Evolutionary conservation across 1,284 basidiomycete species (phyloP), one percentile per base, ranked within the genome.

Genomic region (Hymenochaete sp.): DNA sequence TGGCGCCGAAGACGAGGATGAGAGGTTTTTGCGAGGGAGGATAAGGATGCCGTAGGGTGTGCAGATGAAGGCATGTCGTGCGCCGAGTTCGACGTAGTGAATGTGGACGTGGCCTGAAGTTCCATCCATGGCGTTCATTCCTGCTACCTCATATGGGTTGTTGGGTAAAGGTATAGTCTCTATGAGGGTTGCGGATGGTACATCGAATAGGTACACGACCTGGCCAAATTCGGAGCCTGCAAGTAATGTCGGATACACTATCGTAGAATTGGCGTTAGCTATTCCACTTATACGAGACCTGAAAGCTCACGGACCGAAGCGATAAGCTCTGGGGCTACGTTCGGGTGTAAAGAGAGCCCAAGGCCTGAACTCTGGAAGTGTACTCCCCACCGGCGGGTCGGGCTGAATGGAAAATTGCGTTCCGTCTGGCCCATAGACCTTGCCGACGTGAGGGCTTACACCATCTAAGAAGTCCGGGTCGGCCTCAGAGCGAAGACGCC

Each of bases 51-150:
- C 57, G 13, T 57, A 50, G 4, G 56, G 54, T 10, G 72, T 73
- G 50, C 79, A 83, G 11, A 87, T 61, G 52, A 87, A 75, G 0
- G 75, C 72, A 55, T 82, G 72, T 8, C 63, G 62, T 28, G 64
- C 60, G 42, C 72, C 76, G 44, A 86, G 59, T 51, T 87, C 84
- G 35, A 86, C 80, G 53, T 86, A 87, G 44, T 66, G 64, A 47
- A 82, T 67, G 2, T 60, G 49, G 2, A 66, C 71, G n/a, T n/a
- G n/a, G n/a, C n/a, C n/a, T n/a, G n/a, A n/a, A n/a, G n/a, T n/a
- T n/a, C n/a, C n/a, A n/a, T n/a, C n/a, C n/a, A n/a, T n/a, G n/a
- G n/a, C n/a, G n/a, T n/a, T n/a, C n/a, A n/a, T n/a, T n/a, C n/a
- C n/a, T n/a, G n/a, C n/a, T n/a, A n/a, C n/a, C n/a, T n/a, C n/a